Evolutionary conservation across 2,329 filamentous ascomycete species (phyloP).

Genomic region (Fusarium nodosum): DNA sequence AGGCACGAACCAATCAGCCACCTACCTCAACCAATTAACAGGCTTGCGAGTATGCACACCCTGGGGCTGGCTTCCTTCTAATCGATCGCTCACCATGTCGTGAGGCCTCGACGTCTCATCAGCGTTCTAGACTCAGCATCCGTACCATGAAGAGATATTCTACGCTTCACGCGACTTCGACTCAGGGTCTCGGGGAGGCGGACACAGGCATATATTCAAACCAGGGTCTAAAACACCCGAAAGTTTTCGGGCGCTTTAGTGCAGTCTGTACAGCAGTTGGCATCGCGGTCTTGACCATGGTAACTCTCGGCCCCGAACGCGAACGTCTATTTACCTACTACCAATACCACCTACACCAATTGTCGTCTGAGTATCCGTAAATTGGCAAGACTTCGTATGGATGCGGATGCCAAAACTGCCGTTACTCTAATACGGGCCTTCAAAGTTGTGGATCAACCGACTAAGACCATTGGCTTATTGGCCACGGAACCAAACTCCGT

Average conservation of each 20-base stretch:
- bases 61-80: not conserved
- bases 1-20: conserved; percentile 28
- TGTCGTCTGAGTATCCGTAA: not conserved
- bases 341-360: not conserved
- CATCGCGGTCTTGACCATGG: not conserved
- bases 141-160: conserved; percentile 18
- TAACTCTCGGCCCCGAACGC: not conserved
- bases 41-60: not conserved
- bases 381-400: not conserved
- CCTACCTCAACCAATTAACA: not conserved
- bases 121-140: conserved; percentile 44
- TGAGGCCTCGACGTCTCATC: conserved; percentile 10
- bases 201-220: not conserved
- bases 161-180: conserved; percentile 16
- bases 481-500: not conserved
- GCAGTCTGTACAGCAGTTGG: not conserved
- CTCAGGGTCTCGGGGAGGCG: conserved; percentile 21
- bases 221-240: conserved; percentile 11
- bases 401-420: not conserved
- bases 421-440: not conserved
- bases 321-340: not conserved
- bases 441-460: not conserved
- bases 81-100: not conserved
- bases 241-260: conserved; percentile 14
- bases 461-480: not conserved